Conservation (phyloP, 768 basidiomycete genomes). For the Cyathus striatus region DNA sequence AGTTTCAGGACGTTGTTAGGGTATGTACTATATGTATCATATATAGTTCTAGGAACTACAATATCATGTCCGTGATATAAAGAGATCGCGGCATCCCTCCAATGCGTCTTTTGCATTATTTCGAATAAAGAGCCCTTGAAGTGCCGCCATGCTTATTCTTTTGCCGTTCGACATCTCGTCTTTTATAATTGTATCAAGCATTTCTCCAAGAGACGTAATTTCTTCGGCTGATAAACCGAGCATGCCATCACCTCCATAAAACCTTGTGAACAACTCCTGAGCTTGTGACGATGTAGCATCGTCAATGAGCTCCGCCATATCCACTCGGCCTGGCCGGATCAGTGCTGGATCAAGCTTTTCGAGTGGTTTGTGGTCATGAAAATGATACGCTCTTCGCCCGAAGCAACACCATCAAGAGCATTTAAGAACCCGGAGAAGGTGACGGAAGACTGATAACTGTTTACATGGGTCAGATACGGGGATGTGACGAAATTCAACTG, state of each 20-base stretch:
- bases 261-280: slow-evolving; percentile 68
- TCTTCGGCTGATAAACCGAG: slow-evolving; percentile 24
- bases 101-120: slow-evolving; percentile 55
- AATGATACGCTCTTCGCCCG: slow-evolving; percentile 95
- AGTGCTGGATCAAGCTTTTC: slow-evolving; percentile 88
- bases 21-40: too few species aligned
- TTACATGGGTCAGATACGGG: slow-evolving; percentile 2
- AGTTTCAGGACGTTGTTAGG: too few species aligned
- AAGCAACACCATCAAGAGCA: slow-evolving; percentile 95
- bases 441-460: slow-evolving; percentile 88
- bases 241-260: slow-evolving; percentile 55
- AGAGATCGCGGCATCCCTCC: slow-evolving; percentile 40
- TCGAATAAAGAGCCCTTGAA: slow-evolving; percentile 94
- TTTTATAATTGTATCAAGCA: slow-evolving; percentile 50
- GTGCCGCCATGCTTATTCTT: slow-evolving; percentile 88
- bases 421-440: slow-evolving; percentile 98
- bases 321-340: slow-evolving; percentile 93
- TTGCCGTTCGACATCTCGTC: slow-evolving; percentile 46
- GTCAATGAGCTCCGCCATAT: slow-evolving; percentile 77
- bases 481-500: slow-evolving; percentile 1
- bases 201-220: slow-evolving; percentile 39
- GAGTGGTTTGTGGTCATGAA: slow-evolving; percentile 99
- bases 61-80: slow-evolving; percentile 20
- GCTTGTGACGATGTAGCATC: slow-evolving; percentile 86
- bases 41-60: not conserved